Conservation (phyloP, 1,139 yeast genomes). For the Wickerhamiella infanticola region DNA sequence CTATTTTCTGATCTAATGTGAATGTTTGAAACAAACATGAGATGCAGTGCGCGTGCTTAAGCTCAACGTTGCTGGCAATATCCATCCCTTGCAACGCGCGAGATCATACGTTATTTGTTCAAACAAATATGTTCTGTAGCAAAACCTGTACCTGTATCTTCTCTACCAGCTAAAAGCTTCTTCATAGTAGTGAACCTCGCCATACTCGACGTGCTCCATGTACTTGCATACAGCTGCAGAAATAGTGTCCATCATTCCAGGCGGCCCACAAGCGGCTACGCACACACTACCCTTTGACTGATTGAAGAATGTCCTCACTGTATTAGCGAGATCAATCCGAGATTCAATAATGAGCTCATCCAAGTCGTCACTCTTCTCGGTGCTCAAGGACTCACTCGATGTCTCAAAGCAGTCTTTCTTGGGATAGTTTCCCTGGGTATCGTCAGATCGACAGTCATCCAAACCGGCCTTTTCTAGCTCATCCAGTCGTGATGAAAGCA, state of each 20-base stretch:
- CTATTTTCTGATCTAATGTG: too few relatives aligned
- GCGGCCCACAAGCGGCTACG: slow-evolving; percentile 27
- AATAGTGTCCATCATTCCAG: slow-evolving; percentile 24
- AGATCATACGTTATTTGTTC: too few relatives aligned
- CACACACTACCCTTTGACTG: slow-evolving; percentile 21
- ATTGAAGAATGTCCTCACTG: slow-evolving; percentile 16
- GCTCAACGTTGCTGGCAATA: too few relatives aligned
- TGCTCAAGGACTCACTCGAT: background rate
- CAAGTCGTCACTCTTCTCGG: background rate
- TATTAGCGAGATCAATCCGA: slow-evolving; percentile 11
- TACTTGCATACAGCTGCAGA: slow-evolving; percentile 18
- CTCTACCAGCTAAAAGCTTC: slow-evolving; percentile 26
- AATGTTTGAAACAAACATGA: too few relatives aligned
- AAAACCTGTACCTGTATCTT: background rate
- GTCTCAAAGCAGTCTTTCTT: background rate
- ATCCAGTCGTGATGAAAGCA: background rate
- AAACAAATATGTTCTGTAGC: too few relatives aligned
- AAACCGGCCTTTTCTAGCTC: background rate
- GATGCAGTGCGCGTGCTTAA: too few relatives aligned
- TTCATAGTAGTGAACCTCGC: slow-evolving; percentile 25
- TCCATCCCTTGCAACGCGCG: too few relatives aligned
- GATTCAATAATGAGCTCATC: background rate
- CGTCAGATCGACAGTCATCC: background rate
- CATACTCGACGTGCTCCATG: slow-evolving; percentile 19
- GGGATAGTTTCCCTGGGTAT: background rate